These are phyloP conservation scores for Trichothecium sympodiale DNA, from an alignment of 2,329 filamentous ascomycete species.

Conservation along the genomic window DNA sequence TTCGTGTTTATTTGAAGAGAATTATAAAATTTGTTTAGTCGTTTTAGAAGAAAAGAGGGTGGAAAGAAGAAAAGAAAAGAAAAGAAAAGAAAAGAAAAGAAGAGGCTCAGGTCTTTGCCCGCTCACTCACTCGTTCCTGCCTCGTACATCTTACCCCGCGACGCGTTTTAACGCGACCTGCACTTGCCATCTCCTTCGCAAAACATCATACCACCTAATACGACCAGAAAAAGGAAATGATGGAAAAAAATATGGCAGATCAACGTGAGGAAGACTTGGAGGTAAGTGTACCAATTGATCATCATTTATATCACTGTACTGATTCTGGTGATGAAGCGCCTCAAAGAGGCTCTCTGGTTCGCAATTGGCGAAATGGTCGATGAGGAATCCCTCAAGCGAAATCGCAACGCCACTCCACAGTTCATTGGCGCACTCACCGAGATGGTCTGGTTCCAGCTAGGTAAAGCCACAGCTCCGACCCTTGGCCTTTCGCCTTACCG, in stretches of 20 bases:
- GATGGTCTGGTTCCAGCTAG: slow-evolving; percentile 78
- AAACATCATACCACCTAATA: too few relatives aligned
- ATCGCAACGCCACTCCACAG: slow-evolving; percentile 81
- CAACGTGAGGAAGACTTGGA: slow-evolving; percentile 22
- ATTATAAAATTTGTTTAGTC: too few relatives aligned
- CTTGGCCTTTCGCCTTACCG: not conserved
- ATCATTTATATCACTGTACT: too few relatives aligned
- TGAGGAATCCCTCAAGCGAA: slow-evolving; percentile 50
- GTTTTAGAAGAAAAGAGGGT: too few relatives aligned
- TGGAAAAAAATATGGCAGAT: slow-evolving; percentile 20
- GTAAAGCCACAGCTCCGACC: slow-evolving; percentile 27
- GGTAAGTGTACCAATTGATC: slow-evolving; percentile 12
- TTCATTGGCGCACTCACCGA: slow-evolving; percentile 83
- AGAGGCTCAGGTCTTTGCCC: too few relatives aligned
- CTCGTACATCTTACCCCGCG: too few relatives aligned
- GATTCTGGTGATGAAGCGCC: too few relatives aligned
- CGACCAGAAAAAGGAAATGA: slow-evolving; percentile 5
- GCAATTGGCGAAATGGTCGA: slow-evolving; percentile 81
- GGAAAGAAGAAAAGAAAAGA: too few relatives aligned
- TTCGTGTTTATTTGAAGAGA: too few relatives aligned
- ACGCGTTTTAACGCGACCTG: not conserved
- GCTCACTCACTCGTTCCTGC: too few relatives aligned
- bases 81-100: too few relatives aligned
- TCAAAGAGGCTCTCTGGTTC: slow-evolving; percentile 80
- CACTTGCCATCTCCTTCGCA: too few relatives aligned